A percentile compares a stretch with the other conserved stretches of the same genome.
These are phyloP conservation scores for Penicillium arizonense DNA, from an alignment of 495 filamentous ascomycete species.

Conservation along the genomic window DNA sequence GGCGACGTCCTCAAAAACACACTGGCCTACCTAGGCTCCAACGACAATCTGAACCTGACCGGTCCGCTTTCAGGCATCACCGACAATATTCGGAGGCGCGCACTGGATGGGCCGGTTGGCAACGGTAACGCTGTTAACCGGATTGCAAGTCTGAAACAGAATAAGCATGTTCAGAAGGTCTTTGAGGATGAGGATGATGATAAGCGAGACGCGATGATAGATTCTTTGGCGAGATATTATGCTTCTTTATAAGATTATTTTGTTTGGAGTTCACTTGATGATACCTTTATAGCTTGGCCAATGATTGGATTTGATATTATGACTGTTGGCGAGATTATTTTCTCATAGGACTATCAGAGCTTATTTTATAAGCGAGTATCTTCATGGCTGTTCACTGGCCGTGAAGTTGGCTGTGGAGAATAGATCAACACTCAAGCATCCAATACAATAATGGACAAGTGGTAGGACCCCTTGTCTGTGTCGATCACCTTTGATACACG, in stretches of 20 bases:
- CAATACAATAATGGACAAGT: too few species aligned
- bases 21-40: constrained; percentile 15
- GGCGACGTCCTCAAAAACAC: constrained; percentile 32
- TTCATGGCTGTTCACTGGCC: too few species aligned
- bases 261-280: not conserved
- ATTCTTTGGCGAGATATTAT: constrained; percentile 9
- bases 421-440: too few species aligned
- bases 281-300: not conserved
- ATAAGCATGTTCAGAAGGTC: constrained; percentile 12
- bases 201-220: constrained; percentile 16
- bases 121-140: constrained; percentile 1
- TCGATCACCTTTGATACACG: too few species aligned
- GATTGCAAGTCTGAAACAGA: constrained; percentile 9
- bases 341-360: too few species aligned
- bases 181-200: constrained; percentile 13
- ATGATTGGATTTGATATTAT: not conserved
- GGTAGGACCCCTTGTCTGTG: too few species aligned
- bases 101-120: constrained; percentile 4
- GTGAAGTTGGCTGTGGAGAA: too few species aligned
- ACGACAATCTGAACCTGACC: constrained; percentile 9
- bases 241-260: not conserved
- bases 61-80: not conserved
- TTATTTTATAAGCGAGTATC: too few species aligned
- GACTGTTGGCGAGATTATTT: too few species aligned
- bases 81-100: not conserved